Percentiles rank a stretch among this genome's conserved stretches.
Evolutionary conservation across 352 stramenopile genomes (phyloP).

Genomic region (Phytophthora pini): DNA sequence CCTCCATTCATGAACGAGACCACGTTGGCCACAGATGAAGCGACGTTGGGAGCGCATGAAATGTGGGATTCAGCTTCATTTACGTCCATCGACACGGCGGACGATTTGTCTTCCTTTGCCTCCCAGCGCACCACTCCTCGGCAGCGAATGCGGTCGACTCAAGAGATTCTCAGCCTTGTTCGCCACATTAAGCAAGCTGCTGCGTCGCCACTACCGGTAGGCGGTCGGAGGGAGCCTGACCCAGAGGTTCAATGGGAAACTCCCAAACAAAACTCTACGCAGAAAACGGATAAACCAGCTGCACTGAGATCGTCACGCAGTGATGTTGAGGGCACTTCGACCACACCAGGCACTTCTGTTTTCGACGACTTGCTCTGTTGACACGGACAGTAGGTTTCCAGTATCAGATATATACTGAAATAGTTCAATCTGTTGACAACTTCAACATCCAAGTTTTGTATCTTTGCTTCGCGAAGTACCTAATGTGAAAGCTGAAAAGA

Average conservation of each 20-base stretch:
- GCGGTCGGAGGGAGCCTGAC: constrained; percentile 20
- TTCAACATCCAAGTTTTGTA: too few species aligned
- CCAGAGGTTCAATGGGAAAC: constrained; percentile 31
- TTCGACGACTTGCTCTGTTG: constrained; percentile 40
- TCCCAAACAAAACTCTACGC: constrained; percentile 12
- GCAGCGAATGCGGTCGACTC: constrained; percentile 37
- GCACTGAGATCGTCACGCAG: background rate
- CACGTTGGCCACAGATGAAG: constrained; percentile 41
- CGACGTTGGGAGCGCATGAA: constrained; percentile 37
- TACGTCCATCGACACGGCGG: constrained; percentile 42
- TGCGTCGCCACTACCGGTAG: constrained; percentile 14
- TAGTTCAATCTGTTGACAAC: background rate
- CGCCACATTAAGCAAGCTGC: constrained; percentile 44
- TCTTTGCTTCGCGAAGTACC: too few species aligned
- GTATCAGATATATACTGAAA: too few species aligned
- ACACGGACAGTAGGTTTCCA: background rate
- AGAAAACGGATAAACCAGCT: constrained; percentile 4
- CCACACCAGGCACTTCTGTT: constrained; percentile 6
- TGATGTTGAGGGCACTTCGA: constrained; percentile 2
- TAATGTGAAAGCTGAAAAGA: too few species aligned
- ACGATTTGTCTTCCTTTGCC: constrained; percentile 22
- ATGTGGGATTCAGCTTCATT: constrained; percentile 53
- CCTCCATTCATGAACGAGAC: constrained; percentile 32
- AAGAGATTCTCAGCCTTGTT: constrained; percentile 47
- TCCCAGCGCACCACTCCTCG: constrained; percentile 24